Base-by-base conservation (phyloP, 192 early-diverging fungal species). In the Chytriomyces sp. region DNA sequence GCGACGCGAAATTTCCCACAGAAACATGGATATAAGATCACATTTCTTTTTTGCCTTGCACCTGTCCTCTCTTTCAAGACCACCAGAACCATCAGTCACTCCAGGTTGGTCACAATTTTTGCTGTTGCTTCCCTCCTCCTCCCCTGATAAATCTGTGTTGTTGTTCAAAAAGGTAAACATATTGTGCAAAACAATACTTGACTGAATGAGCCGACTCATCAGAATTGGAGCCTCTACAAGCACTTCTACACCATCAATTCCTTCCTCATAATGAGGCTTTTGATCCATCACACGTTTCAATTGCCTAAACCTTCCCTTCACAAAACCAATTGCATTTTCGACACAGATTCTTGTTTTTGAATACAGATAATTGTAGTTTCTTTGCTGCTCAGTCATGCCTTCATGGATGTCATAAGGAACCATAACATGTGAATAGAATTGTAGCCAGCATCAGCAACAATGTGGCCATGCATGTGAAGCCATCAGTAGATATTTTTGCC, bases 401-500 rank as follows among this genome's bases (percentile, higher is more conserved):
- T 45, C 9, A 16, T 26, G 8, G 26, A 68, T 68, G 2, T 45
- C 46, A 6, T 72, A 72, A 16, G 67, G 67, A n/a, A 47, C 46
- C 67, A 69, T 46, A 9, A 69, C 67, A 45, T 69, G 67, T 47
- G 24, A 24, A 45, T 43, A 72, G 20, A 72, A 35, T n/a, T 45
- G 35, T 72, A 72, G 8, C 69, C 69, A 35, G 69, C 48, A 72
- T 72, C 69, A 72, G 50, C 48, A 1, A 72, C 26, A 10, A 72
- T 20, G 20, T 50, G 46, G 20, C 26, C 57, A 60, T 50, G 13
- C 35, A 23, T 11, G 8, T 3, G 69, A 13, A 72, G 23, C 8
- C 18, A 20, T 8, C 35, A 2, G 57, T 61, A 3, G 20, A 72
- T 72, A 16, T 13, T 72, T 59, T 35, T 45, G 11, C 50, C 48